Evolutionary conservation across 306 rosid species (phyloP), one percentile per base, ranked within the genome.

Genomic region (Prinsepia uniflora): DNA sequence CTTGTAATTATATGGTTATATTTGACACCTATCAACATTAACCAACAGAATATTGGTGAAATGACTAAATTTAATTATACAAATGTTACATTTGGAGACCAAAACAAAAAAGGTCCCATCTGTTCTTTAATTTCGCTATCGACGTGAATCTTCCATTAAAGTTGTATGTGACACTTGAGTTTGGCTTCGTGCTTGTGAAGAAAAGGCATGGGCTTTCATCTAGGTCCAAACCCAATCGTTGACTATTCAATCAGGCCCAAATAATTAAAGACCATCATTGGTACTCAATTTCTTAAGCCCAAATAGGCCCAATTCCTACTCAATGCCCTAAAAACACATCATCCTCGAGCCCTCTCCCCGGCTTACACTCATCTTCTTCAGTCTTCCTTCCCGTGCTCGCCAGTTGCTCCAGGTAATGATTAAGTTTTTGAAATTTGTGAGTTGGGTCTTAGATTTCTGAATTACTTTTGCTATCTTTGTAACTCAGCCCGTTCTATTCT

Each of bases 361-460:
- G 30, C 65, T 39, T 54, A 2, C 46, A 17, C 36, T 2, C 48
- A 4, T 41, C 67, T 43, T 7, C 36, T 19, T 52, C 46, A 1
- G 60, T 18, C n/a, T 46, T 70, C 34, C 46, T 7, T 61, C 46
- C 39, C 43, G 30, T 44, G 42, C 50, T 57, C 56, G 19, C 48
- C 53, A 15, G 24, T 24, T 11, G 48, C 65, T 10, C 12, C 24
- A 56, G 65, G 74, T 70, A 43, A 10, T 20, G 54, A 22, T 56
- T 70, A 45, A 56, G 44, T 14, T 70, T 70, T 58, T 8, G n/a
- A 57, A 56, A 12, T 56, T 70, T 45, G 7, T 45, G 65, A 70
- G 6, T 57, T 57, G 56, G 74, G 65, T 70, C 53, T 22, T 30
- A 43, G 7, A 56, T 13, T 14, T 5, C 5, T 10, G 43, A 30